Conservation (phyloP, 176 grass and related monocot genomes). For the Oryza meridionalis region DNA sequence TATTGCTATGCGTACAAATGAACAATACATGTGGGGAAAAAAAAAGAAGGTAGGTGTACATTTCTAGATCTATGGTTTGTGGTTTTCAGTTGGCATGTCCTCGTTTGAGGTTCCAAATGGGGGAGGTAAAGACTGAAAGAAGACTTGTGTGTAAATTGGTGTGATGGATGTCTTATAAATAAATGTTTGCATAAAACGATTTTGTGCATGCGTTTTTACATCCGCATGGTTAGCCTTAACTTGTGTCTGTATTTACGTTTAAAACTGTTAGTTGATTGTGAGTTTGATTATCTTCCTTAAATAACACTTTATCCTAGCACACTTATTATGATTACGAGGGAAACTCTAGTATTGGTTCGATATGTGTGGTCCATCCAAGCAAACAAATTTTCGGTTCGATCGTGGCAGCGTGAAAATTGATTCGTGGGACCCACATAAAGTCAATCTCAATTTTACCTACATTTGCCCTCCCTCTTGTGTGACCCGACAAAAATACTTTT, state of each 20-base stretch:
- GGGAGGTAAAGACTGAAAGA: neutral
- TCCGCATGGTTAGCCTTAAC: neutral
- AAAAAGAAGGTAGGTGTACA: neutral
- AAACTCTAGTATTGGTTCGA: too few species aligned
- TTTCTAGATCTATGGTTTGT: neutral
- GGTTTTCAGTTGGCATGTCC: neutral
- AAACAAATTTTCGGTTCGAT: too few species aligned
- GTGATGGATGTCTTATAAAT: too few species aligned
- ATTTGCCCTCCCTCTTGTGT: too few species aligned
- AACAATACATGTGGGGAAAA: neutral
- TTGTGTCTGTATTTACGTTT: neutral
- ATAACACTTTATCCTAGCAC: neutral
- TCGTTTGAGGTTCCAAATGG: neutral
- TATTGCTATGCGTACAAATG: conserved; percentile 27
- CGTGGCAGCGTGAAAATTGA: too few species aligned
- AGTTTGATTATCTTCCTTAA: too few species aligned
- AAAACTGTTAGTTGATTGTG: neutral
- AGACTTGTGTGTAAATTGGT: neutral
- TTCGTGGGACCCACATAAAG: too few species aligned
- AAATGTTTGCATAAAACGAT: neutral
- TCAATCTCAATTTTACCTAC: too few species aligned
- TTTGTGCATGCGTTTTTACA: neutral
- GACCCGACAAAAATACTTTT: too few species aligned
- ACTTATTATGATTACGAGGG: neutral
- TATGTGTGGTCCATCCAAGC: too few species aligned